These are phyloP conservation scores for Starmerella sirachaensis DNA, from an alignment of 805 yeast species.

Conservation along the genomic window DNA sequence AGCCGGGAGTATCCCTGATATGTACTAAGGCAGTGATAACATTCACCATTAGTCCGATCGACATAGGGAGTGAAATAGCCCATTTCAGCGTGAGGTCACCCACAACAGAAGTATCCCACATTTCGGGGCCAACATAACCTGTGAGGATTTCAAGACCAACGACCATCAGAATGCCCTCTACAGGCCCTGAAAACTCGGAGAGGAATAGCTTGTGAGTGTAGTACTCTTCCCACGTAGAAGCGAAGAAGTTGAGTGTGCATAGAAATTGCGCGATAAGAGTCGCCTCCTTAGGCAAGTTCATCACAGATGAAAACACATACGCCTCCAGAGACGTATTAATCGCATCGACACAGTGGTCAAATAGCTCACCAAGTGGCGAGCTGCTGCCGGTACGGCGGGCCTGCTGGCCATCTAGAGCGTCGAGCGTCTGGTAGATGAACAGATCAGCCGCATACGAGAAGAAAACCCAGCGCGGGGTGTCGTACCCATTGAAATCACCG, in stretches of 20 bases:
- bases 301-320: slow-evolving; percentile 60
- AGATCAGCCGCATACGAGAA: slow-evolving; percentile 67
- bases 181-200: slow-evolving; percentile 82
- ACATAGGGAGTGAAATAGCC: background rate
- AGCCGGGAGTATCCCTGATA: slow-evolving; percentile 35
- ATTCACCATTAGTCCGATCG: slow-evolving; percentile 42
- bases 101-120: slow-evolving; percentile 40
- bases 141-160: slow-evolving; percentile 45
- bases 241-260: slow-evolving; percentile 51
- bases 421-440: slow-evolving; percentile 87
- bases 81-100: slow-evolving; percentile 25
- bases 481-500: slow-evolving; percentile 42
- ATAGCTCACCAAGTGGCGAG: slow-evolving; percentile 88
- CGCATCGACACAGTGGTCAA: slow-evolving; percentile 77
- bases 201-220: slow-evolving; percentile 75
- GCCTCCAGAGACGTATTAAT: slow-evolving; percentile 70
- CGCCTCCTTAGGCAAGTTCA: slow-evolving; percentile 62
- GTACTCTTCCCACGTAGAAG: slow-evolving; percentile 92
- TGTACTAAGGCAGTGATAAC: slow-evolving; percentile 47
- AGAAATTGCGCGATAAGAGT: slow-evolving; percentile 24
- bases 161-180: slow-evolving; percentile 74
- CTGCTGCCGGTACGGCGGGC: slow-evolving; percentile 92
- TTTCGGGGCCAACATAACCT: slow-evolving; percentile 54
- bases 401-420: slow-evolving; percentile 91
- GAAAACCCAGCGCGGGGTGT: slow-evolving; percentile 68